Base-by-base conservation (phyloP, 441 rosid genomes). In the Oxalis stricta region DNA sequence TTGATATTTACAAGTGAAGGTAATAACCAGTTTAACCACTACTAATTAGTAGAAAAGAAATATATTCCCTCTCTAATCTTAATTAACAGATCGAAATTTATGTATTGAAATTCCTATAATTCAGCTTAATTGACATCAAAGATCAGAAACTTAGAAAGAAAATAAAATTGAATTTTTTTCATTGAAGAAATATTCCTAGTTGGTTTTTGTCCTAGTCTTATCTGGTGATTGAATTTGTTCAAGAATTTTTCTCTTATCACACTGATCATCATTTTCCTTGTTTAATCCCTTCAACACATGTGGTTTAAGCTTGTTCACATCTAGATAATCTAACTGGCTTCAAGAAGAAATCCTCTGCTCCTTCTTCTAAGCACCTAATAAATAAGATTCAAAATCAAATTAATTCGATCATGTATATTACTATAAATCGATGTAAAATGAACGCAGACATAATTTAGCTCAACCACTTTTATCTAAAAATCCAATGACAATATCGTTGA, bases 311-410 rank as follows among this genome's bases (percentile, higher is more conserved):
- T 72, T 79, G 61, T 61, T 71, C 17, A 79, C 72, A 70, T 82
- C 88, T 7, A n/a, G 88, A 72, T 37, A 79, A 53, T 38, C 61
- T 72, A 33, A 82, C 78, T 7, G 93, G 93, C 43, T 82, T 82
- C 46, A 79, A 38, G 15, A 82, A 70, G 65, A 79, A 79, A 33
- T 76, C 88, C 20, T 79, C 80, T 5, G 93, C 93, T 55, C 88
- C 93, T 65, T 76, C 84, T 68, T 76, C 78, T 41, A 79, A 59
- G 52, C 88, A 81, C 41, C 88, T 73, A 70, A 41, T 48, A 16
- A 53, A 12, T 19, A 28, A 38, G 40, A 33, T 30, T 10, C 12
- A 26, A 26, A 1, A 19, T 13, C 18, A 0, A 13, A 41, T 13
- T 5, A 17, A 38, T 5, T 18, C 8, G 18, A 7, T 16, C 31